Percentiles rank a stretch among this genome's conserved stretches.
phyloP scores from a whole-genome alignment of 2,329 filamentous ascomycete genomes.

The Cercospora beticola region DNA sequence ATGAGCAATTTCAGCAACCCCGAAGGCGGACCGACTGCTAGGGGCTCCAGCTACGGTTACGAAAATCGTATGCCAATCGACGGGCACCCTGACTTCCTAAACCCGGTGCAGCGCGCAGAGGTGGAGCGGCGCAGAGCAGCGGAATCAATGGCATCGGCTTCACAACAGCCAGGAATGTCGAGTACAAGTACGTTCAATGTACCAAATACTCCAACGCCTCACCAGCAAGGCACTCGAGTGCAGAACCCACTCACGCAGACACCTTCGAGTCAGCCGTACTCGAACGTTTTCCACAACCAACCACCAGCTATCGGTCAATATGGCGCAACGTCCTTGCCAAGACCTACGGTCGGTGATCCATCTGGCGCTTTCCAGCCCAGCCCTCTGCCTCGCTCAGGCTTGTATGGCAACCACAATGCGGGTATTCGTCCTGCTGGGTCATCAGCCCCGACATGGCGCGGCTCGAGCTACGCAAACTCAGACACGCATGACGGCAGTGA shows the following conservation, averaged over 20 bases:
- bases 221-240: not conserved
- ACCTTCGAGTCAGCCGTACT: not conserved
- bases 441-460: not conserved
- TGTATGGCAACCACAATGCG: not conserved
- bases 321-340: not conserved
- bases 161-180: not conserved
- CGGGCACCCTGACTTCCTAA: not conserved
- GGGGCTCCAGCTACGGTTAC: not conserved
- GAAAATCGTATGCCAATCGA: not conserved
- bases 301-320: not conserved
- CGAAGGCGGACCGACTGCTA: not conserved
- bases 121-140: not conserved
- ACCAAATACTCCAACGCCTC: not conserved
- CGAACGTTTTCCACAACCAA: not conserved
- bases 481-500: no score
- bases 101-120: not conserved
- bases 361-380: not conserved
- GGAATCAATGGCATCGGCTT: not conserved
- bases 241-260: not conserved
- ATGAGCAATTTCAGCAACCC: not conserved
- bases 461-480: no score
- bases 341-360: no score
- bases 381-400: not conserved
- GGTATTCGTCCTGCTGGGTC: not conserved
- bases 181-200: not conserved